These are phyloP conservation scores for Fraxinus paxiana DNA, from an alignment of 305 asterid species.

Conservation along the genomic window DNA sequence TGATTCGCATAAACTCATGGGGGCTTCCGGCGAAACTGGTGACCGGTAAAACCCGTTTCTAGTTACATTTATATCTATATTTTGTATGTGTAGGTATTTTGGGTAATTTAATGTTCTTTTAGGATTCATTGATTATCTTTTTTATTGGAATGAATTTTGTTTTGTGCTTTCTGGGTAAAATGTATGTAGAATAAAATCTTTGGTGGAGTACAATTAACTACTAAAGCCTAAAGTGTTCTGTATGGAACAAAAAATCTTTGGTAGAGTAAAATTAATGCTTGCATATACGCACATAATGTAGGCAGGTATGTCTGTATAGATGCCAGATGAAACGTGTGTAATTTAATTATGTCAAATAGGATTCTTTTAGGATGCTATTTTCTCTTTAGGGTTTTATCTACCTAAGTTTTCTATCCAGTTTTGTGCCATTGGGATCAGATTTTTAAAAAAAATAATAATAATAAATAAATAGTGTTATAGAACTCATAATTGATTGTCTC, in stretches of 20 bases:
- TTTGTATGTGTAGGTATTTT: neutral
- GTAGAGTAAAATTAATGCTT: neutral
- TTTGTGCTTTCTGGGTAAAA: neutral
- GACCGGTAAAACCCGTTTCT: constrained; percentile 51
- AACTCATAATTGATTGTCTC: neutral
- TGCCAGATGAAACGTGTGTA: neutral
- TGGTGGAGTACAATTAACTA: neutral
- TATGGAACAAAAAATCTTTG: neutral
- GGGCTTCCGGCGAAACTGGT: constrained; percentile 92
- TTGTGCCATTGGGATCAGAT: neutral
- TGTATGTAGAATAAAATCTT: constrained; percentile 14
- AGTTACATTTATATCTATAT: neutral
- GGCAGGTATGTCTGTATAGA: neutral
- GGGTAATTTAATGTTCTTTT: neutral
- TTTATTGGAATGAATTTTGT: neutral
- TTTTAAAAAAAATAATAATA: neutral
- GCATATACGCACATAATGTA: neutral
- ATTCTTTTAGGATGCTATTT: neutral
- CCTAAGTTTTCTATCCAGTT: neutral
- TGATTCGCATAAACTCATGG: constrained; percentile 89
- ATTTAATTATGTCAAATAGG: neutral
- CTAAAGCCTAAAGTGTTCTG: neutral
- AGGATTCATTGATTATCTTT: neutral
- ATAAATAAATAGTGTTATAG: neutral
- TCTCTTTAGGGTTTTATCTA: neutral